Percentiles rank a stretch among this genome's conserved stretches.
phyloP scores from a whole-genome alignment of 140 eudicot species.

The Flaveria floridana region DNA sequence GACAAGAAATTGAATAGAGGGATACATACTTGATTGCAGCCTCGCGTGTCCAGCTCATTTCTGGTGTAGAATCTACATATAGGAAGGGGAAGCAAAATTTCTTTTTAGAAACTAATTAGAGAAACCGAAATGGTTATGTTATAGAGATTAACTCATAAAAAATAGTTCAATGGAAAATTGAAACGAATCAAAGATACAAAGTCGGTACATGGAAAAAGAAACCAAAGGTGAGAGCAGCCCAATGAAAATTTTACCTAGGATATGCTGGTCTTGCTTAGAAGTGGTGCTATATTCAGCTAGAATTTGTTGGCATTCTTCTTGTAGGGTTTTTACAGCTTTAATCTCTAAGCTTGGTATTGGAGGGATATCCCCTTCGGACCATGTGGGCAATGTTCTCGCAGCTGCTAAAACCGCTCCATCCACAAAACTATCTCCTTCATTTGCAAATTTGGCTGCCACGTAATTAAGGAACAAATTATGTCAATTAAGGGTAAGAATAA shows the following conservation, averaged over 20 bases:
- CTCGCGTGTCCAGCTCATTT: constrained; percentile 79
- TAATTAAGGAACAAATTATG: background rate
- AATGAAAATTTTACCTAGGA: constrained; percentile 57
- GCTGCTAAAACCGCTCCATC: constrained; percentile 98
- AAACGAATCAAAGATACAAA: background rate
- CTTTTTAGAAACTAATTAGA: constrained; percentile 11
- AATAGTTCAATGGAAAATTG: background rate
- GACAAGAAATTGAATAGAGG: background rate
- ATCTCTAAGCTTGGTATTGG: constrained; percentile 73
- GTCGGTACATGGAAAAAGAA: background rate
- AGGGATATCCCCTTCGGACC: constrained; percentile 88
- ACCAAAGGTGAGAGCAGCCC: background rate
- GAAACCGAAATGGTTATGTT: background rate
- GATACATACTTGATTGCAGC: constrained; percentile 87
- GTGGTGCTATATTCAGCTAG: constrained; percentile 68
- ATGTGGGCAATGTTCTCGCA: constrained; percentile 90
- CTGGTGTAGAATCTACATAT: constrained; percentile 64
- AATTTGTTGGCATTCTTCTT: constrained; percentile 78
- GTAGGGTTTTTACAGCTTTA: constrained; percentile 77
- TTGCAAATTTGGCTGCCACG: constrained; percentile 53
- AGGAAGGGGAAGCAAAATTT: background rate
- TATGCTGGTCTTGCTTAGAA: constrained; percentile 68
- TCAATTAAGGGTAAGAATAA: background rate
- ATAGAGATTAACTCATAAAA: background rate
- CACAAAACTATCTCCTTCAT: constrained; percentile 60